phyloP scores from a whole-genome alignment of 768 basidiomycete genomes.

The Tubosaeta sp. region DNA sequence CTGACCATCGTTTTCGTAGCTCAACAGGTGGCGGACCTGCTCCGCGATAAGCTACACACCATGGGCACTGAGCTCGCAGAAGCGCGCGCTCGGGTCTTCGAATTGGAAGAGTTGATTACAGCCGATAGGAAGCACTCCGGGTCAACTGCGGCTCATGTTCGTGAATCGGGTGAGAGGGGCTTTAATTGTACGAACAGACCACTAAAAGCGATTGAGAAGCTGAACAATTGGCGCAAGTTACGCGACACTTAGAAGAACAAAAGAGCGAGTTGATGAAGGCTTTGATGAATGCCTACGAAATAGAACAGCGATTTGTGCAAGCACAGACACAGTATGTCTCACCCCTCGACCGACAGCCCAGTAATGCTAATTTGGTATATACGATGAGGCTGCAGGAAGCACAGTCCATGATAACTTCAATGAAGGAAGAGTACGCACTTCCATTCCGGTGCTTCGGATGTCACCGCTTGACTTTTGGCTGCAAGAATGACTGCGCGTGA shows the following conservation, averaged over 20 bases:
- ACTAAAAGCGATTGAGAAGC: conserved; percentile 16
- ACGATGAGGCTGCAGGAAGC: conserved; percentile 24
- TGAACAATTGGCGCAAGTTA: conserved; percentile 22
- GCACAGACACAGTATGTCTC: conserved; percentile 19
- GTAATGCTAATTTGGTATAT: conserved; percentile 9
- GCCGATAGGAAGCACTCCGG: conserved; percentile 22
- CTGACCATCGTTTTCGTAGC: conserved; percentile 28
- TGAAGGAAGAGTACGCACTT: conserved; percentile 30
- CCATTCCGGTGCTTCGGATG: conserved; percentile 15
- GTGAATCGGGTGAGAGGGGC: conserved; percentile 21
- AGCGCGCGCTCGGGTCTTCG: conserved; percentile 34
- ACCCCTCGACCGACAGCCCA: background rate
- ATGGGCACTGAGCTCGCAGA: conserved; percentile 42
- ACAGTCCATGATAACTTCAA: conserved; percentile 21
- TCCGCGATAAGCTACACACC: conserved; percentile 42
- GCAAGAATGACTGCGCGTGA: conserved; percentile 23
- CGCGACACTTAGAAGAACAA: conserved; percentile 25
- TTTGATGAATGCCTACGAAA: conserved; percentile 18
- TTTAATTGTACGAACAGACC: background rate
- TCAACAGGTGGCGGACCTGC: conserved; percentile 46
- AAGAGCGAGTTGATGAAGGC: conserved; percentile 26
- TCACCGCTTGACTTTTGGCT: conserved; percentile 9
- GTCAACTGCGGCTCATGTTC: conserved; percentile 18
- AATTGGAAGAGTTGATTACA: conserved; percentile 31
- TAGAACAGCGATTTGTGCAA: conserved; percentile 25